Conservation (phyloP, 1,284 basidiomycete genomes). For the Takashimella koratensis region DNA sequence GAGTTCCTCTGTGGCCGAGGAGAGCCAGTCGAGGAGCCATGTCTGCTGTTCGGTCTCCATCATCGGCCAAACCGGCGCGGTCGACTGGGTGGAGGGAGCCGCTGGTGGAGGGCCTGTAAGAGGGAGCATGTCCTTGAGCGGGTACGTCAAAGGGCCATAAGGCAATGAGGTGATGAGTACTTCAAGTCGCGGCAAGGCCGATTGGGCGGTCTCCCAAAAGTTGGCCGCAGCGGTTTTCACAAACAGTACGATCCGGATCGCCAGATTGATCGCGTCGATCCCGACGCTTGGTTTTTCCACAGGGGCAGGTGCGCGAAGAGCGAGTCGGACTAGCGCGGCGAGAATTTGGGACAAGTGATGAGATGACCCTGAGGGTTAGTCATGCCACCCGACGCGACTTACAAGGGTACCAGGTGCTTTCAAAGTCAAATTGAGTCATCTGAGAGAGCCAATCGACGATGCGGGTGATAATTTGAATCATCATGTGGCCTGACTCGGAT, state of each 20-base stretch:
- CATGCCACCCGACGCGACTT: not conserved
- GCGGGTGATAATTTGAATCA: slow-evolving; percentile 11
- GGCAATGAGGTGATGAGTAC: slow-evolving; percentile 11
- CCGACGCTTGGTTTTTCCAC: too few species aligned
- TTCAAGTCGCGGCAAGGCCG: slow-evolving; percentile 10
- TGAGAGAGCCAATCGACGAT: not conserved
- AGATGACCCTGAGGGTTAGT: not conserved
- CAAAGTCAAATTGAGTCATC: not conserved
- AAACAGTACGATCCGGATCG: slow-evolving; percentile 3
- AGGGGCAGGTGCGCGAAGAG: too few species aligned
- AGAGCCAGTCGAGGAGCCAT: too few species aligned
- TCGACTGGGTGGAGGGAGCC: too few species aligned
- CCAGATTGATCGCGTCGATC: slow-evolving; percentile 6
- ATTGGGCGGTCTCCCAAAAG: slow-evolving; percentile 13
- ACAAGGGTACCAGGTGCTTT: not conserved
- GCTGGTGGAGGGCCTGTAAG: too few species aligned
- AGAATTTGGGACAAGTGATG: not conserved
- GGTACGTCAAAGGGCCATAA: too few species aligned
- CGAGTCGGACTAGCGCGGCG: not conserved
- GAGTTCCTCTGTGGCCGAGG: too few species aligned
- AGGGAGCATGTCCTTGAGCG: too few species aligned
- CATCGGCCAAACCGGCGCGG: too few species aligned
- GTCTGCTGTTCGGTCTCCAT: too few species aligned
- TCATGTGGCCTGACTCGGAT: slow-evolving; percentile 13
- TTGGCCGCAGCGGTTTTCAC: slow-evolving; percentile 6